A percentile compares a stretch with the other conserved stretches of the same genome.
Conservation (phyloP, 1,284 basidiomycete species). For the Malassezia vespertilionis region DNA sequence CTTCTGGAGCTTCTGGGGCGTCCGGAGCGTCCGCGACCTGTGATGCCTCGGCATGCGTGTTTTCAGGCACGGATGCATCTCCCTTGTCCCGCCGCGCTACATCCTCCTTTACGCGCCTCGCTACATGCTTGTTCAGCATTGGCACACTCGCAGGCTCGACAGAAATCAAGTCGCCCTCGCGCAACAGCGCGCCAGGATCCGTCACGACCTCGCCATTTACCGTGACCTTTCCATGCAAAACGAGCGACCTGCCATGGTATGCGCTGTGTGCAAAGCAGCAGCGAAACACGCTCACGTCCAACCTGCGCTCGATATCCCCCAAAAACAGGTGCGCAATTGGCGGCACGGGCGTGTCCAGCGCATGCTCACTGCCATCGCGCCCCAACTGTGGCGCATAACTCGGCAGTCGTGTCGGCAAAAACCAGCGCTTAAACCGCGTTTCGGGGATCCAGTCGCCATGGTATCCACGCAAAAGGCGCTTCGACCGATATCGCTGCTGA, state of each 20-base stretch:
- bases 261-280: conserved; percentile 81
- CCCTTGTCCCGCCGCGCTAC: conserved; percentile 5
- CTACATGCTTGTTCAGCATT: conserved; percentile 51
- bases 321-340: conserved; percentile 39
- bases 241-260: conserved; percentile 73
- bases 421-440: conserved; percentile 89
- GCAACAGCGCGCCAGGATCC: conserved; percentile 76
- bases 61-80: neutral
- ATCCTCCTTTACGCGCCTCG: conserved; percentile 22
- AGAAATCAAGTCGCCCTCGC: conserved; percentile 86
- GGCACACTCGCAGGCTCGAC: conserved; percentile 72
- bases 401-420: conserved; percentile 73
- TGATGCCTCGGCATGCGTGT: neutral
- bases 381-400: conserved; percentile 57
- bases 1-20: neutral
- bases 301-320: conserved; percentile 65
- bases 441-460: conserved; percentile 92
- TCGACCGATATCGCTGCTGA: conserved; percentile 83
- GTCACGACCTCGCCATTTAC: conserved; percentile 75
- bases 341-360: conserved; percentile 13
- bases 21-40: neutral
- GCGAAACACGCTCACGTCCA: conserved; percentile 85
- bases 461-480: conserved; percentile 81
- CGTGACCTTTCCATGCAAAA: conserved; percentile 75
- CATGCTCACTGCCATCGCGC: conserved; percentile 8